Evolutionary conservation across 352 stramenopile genomes (phyloP).

Genomic region (Phytopythium helicoides): DNA sequence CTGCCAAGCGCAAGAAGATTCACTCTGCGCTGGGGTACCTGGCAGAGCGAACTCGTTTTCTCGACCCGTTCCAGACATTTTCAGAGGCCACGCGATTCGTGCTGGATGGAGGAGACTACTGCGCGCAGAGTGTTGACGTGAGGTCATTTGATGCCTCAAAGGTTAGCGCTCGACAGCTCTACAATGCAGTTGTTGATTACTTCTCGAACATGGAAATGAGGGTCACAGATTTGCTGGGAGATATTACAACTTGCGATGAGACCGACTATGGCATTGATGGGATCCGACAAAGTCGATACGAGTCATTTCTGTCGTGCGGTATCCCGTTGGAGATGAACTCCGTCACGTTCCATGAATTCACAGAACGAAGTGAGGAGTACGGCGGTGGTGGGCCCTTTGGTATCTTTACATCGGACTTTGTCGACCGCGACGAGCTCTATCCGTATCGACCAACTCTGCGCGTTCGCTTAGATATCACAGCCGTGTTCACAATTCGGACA

Average conservation of each 20-base stretch:
- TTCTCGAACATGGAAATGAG: too few relatives aligned
- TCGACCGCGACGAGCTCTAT: slow-evolving; percentile 39
- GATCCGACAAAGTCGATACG: too few relatives aligned
- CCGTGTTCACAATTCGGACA: too few relatives aligned
- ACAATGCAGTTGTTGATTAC: slow-evolving; percentile 33
- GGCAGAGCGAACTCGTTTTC: slow-evolving; percentile 15
- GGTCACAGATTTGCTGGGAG: too few relatives aligned
- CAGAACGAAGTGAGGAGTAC: slow-evolving; percentile 15
- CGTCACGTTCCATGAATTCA: too few relatives aligned
- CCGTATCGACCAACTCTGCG: slow-evolving; percentile 26
- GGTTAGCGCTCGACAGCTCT: slow-evolving; percentile 29
- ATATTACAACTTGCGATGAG: too few relatives aligned
- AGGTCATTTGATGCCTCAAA: slow-evolving; percentile 23
- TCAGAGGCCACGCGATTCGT: slow-evolving; percentile 22
- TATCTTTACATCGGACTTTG: slow-evolving; percentile 25
- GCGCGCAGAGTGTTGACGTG: slow-evolving; percentile 20
- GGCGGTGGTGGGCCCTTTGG: slow-evolving; percentile 15
- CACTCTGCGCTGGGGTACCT: too few relatives aligned
- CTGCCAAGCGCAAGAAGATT: too few relatives aligned
- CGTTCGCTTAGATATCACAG: too few relatives aligned
- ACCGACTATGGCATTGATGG: too few relatives aligned
- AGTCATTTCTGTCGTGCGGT: too few relatives aligned
- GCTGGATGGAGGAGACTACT: slow-evolving; percentile 21
- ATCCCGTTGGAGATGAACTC: too few relatives aligned
- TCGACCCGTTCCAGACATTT: slow-evolving; percentile 29